Percentiles rank a stretch among this genome's conserved stretches.
phyloP scores from a whole-genome alignment of 257 asterid genomes.

The Linaria vulgaris region DNA sequence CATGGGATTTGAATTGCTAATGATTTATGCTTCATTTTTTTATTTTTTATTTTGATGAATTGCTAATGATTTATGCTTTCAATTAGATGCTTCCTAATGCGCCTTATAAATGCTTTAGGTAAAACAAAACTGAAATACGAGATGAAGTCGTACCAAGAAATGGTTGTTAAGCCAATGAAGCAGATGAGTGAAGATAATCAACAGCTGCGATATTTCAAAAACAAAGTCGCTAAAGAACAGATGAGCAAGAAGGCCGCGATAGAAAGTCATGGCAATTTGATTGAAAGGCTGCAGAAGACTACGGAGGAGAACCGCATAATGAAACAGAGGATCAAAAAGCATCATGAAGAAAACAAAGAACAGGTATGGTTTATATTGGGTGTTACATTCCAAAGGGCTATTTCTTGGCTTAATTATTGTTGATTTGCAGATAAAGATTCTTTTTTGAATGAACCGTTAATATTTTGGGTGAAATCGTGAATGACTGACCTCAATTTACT shows the following conservation, averaged over 20 bases:
- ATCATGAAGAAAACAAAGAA: constrained; percentile 57
- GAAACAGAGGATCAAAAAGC: constrained; percentile 45
- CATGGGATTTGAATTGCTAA: background rate
- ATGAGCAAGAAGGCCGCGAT: constrained; percentile 47
- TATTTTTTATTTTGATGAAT: too few relatives aligned
- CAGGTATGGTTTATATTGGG: constrained; percentile 52
- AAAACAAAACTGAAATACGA: constrained; percentile 64
- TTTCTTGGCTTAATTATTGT: background rate
- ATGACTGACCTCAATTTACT: background rate
- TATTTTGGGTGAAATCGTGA: constrained; percentile 3
- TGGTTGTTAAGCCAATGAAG: constrained; percentile 53
- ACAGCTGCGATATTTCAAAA: constrained; percentile 45
- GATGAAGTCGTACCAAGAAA: constrained; percentile 50
- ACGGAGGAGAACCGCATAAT: constrained; percentile 43
- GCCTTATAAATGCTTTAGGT: constrained; percentile 34
- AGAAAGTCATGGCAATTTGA: constrained; percentile 33
- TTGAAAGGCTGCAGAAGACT: constrained; percentile 44
- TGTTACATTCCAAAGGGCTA: background rate
- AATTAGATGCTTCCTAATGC: constrained; percentile 12
- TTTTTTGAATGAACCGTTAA: constrained; percentile 4
- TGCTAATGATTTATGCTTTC: constrained; percentile 11
- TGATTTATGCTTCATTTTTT: constrained; percentile 18
- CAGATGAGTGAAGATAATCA: constrained; percentile 79
- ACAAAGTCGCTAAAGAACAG: constrained; percentile 47
- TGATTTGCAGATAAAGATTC: background rate